A percentile compares a stretch with the other conserved stretches of the same genome.
phyloP scores from a whole-genome alignment of 768 basidiomycete species.

The Amanita jacksonii region DNA sequence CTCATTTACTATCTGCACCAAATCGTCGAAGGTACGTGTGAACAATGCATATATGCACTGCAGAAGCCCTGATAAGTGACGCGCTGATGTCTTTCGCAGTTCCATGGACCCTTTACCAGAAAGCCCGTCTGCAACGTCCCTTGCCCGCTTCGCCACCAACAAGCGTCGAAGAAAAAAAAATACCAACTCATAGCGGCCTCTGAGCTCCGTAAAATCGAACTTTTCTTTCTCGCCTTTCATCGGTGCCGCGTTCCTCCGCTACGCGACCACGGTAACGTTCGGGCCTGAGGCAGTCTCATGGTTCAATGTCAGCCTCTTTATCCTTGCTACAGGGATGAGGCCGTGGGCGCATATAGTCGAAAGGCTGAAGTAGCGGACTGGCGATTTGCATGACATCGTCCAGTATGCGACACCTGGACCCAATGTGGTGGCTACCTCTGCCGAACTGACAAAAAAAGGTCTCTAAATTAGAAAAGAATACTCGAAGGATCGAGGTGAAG shows the following conservation, averaged over 20 bases:
- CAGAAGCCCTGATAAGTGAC: too few species aligned
- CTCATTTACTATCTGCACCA: slow-evolving; percentile 75
- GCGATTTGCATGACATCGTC: slow-evolving; percentile 53
- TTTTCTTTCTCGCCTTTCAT: slow-evolving; percentile 65
- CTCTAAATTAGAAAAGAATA: slow-evolving; percentile 35
- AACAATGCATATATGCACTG: slow-evolving; percentile 1
- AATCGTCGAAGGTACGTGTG: slow-evolving; percentile 76
- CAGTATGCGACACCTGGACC: slow-evolving; percentile 39
- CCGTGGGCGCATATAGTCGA: slow-evolving; percentile 69
- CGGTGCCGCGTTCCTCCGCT: slow-evolving; percentile 59
- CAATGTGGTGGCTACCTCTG: slow-evolving; percentile 13
- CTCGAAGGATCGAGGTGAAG: slow-evolving; percentile 31
- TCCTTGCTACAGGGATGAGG: slow-evolving; percentile 69
- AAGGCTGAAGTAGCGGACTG: slow-evolving; percentile 52
- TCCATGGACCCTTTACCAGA: slow-evolving; percentile 58
- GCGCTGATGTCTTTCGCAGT: slow-evolving; percentile 30
- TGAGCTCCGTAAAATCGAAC: slow-evolving; percentile 51
- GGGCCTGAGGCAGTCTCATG: slow-evolving; percentile 61
- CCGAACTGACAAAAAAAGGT: slow-evolving; percentile 31
- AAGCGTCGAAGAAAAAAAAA: slow-evolving; percentile 26
- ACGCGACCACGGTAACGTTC: slow-evolving; percentile 40
- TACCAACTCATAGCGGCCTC: slow-evolving; percentile 38
- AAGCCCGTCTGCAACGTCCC: slow-evolving; percentile 40
- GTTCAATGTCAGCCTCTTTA: slow-evolving; percentile 73
- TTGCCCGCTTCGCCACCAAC: slow-evolving; percentile 17